Evolutionary conservation across 345 rosid genomes (phyloP).

Genomic region (Corymbia maculata): DNA sequence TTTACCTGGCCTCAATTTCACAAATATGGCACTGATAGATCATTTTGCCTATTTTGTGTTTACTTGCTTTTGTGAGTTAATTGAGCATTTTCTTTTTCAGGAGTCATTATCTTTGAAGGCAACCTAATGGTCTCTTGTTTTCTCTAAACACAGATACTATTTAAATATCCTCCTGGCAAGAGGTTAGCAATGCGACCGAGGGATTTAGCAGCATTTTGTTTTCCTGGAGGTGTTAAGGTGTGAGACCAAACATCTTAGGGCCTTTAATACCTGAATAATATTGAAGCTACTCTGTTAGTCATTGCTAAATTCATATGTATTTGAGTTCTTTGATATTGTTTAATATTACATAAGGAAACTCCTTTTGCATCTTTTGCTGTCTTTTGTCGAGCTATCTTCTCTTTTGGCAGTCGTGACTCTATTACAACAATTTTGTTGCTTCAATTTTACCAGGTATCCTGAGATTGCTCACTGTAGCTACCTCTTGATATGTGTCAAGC

Average conservation of each 20-base stretch:
- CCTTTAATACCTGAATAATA: neutral
- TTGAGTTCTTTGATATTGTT: neutral
- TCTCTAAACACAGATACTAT: conserved; percentile 50
- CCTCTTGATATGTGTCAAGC: neutral
- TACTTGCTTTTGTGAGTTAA: neutral
- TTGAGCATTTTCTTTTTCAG: neutral
- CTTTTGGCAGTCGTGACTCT: neutral
- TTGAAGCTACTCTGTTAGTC: neutral
- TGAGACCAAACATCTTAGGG: neutral
- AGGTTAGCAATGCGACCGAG: conserved; percentile 60
- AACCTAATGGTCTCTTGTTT: conserved; percentile 2
- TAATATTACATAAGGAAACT: neutral
- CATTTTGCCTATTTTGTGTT: neutral
- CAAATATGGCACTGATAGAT: neutral
- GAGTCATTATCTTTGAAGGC: neutral
- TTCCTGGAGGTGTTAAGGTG: conserved; percentile 95
- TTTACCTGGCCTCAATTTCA: neutral
- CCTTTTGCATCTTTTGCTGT: neutral
- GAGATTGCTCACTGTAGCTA: neutral
- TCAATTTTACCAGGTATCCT: neutral
- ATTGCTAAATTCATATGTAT: neutral
- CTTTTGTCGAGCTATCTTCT: neutral
- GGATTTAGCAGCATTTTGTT: conserved; percentile 91
- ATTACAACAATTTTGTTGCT: neutral
- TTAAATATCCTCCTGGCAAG: conserved; percentile 90